Base-by-base conservation (phyloP, 108 stramenopile genomes). In the Cyclostephanos tholiformis region DNA sequence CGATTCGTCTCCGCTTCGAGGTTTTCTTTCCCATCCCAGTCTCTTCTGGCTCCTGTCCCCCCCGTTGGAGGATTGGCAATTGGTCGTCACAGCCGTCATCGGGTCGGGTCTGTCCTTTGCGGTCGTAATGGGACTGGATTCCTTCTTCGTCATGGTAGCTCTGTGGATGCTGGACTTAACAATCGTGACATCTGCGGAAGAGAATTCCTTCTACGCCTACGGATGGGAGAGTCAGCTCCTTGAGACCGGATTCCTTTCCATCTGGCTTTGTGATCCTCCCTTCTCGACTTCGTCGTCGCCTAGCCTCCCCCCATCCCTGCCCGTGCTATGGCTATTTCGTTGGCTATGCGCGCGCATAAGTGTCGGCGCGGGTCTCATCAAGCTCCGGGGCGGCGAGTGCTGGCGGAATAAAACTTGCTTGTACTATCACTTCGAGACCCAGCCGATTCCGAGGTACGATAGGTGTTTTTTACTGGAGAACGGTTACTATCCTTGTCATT, bases 161-260 rank as follows among this genome's bases (percentile, higher is more conserved):
- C 73, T 91, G 3, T 95, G 93, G 93, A 36, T 87, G 11, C 74
- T 88, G 27, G 87, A 95, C 70, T 85, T 88, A 48, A 82, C 83
- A 11, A 71, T 95, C 29, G 87, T 92, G 16, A 92, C 89, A 11
- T 72, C 86, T 23, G 91, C 89, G 6, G 85, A 77, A 41, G 84
- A 77, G 1, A 85, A 63, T 16, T 67, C 79, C 39, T 94, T 87
- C 65, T 95, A 95, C 61, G 58, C 74, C 46, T 95, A 90, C 65
- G 94, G 94, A 16, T 95, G 91, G 94, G 94, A 95, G 84, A 71
- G 72, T 44, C 94, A 95, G 72, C 63, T 92, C 2, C 64, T 92
- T 6, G 94, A 91, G 62, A 89, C 89, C 13, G 94, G 90, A 1
- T 95, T 95, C 64, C 67, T 92, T 14, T 66, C 88, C 25, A 89